Evolutionary conservation across 2,329 filamentous ascomycete genomes (phyloP).

Genomic region (Aspergillus unguis): DNA sequence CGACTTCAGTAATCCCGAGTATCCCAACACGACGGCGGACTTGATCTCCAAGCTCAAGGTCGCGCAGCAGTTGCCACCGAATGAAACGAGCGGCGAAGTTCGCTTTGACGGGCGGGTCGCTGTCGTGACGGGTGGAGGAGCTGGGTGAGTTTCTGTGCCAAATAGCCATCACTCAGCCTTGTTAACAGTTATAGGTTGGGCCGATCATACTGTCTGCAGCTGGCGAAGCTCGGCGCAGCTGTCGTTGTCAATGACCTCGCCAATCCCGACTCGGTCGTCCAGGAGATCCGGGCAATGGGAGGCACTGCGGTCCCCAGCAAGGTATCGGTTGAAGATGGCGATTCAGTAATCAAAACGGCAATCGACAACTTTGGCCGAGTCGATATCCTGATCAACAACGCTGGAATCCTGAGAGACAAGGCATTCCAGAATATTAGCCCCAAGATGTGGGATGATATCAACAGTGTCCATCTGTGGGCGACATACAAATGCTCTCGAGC

Average conservation of each 20-base stretch:
- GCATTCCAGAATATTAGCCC: constrained; percentile 98
- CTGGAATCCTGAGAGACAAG: constrained; percentile 96
- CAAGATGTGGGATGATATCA: constrained; percentile 82
- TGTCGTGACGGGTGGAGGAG: constrained; percentile 82
- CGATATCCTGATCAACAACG: constrained; percentile 96
- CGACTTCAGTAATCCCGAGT: constrained; percentile 79
- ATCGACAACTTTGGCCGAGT: constrained; percentile 92
- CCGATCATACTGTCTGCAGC: constrained; percentile 82
- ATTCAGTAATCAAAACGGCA: constrained; percentile 83
- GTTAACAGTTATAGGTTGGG: constrained; percentile 62
- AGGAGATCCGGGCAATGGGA: constrained; percentile 85
- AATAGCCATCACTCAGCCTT: neutral
- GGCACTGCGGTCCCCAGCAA: constrained; percentile 91
- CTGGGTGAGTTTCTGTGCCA: constrained; percentile 53
- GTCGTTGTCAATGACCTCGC: constrained; percentile 95
- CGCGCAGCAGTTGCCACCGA: constrained; percentile 72
- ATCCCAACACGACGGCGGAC: constrained; percentile 81
- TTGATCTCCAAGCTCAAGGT: constrained; percentile 83
- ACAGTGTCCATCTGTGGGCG: constrained; percentile 87
- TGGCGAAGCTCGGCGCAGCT: constrained; percentile 77
- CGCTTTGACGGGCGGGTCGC: constrained; percentile 83
- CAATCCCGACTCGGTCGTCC: constrained; percentile 84
- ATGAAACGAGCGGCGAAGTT: constrained; percentile 67
- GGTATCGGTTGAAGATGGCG: constrained; percentile 88
- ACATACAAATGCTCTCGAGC: constrained; percentile 98